A percentile compares a stretch with the other conserved stretches of the same genome.
phyloP scores from a whole-genome alignment of 192 early-diverging fungal genomes.

The Pecoramyces ruminantium region DNA sequence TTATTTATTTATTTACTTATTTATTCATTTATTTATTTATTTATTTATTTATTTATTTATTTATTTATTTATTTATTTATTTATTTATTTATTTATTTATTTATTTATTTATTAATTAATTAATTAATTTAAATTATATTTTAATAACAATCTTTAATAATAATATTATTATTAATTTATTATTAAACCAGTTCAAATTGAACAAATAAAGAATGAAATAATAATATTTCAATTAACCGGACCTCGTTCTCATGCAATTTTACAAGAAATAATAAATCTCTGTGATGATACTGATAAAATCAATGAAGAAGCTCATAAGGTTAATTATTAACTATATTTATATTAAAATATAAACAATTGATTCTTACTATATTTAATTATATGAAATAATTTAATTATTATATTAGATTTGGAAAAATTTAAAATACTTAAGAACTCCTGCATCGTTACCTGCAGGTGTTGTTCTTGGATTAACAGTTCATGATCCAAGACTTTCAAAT shows the following conservation, averaged over 20 bases:
- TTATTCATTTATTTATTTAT: no score
- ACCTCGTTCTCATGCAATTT: conserved; percentile 55
- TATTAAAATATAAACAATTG: no score
- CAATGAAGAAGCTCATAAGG: conserved; percentile 19
- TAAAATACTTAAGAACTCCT: conserved; percentile 36
- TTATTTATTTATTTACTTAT: no score
- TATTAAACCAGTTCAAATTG: not conserved
- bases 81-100: no score
- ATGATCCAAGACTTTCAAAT: conserved; percentile 72
- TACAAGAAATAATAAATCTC: conserved; percentile 42
- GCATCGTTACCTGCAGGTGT: conserved; percentile 61
- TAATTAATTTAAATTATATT: no score
- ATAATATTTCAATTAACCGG: conserved; percentile 77
- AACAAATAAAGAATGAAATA: conserved; percentile 24
- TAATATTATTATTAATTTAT: no score
- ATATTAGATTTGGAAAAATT: conserved; percentile 18
- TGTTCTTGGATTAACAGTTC: conserved; percentile 56
- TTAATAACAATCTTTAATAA: no score
- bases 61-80: no score
- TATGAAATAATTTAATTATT: not conserved
- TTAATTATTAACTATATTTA: not conserved
- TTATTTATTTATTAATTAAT: no score
- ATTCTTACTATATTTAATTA: no score
- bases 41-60: no score
- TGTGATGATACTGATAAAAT: conserved; percentile 1